Evolutionary conservation across 345 rosid species (phyloP), one percentile per base, ranked within the genome.

Genomic region (Geranium brycei): DNA sequence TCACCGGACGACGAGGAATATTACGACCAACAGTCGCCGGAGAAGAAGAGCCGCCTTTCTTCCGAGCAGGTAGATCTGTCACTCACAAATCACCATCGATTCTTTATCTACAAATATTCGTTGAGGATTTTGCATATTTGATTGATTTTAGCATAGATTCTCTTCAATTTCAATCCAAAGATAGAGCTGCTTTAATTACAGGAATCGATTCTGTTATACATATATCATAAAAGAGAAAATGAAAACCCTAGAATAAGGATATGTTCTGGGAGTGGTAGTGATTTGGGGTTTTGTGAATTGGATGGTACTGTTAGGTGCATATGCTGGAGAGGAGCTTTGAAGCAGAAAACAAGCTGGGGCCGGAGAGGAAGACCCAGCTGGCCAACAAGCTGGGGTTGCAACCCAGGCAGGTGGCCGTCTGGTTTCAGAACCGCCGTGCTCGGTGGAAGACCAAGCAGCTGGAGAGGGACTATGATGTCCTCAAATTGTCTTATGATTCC

Each of bases 1-100:
- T 77, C 86, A 8, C 73, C 87, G 51, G 92, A 84, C 65, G 87
- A 83, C 28, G 95, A 87, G 10, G 87, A 85, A 35, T 87, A 82
- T 65, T 85, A 88, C 66, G 96, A 91, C 55, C 96, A 89, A 1
- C 92, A 85, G 76, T 47, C 62, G 61, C 86, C 91, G 15, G 96
- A 87, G 75, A 91, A 89, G 76, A 91, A 91, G 69, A 92, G 96
- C 62, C 92, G 98, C 57, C 95, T 91, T 53, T 80, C 88, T 19
- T 30, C 82, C 0, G 83, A 89, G 64, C 96, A 91, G 91, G 97
- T 91, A 23, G 12, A 28, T 28, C 23, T 47, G 17, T 19, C 47
- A 58, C 17, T 23, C 19, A 2, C 3, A 40, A 63, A 56, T 56
- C 58, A 64, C 57, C 41, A 35, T 7, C 41, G 41, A 57, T 60